A percentile compares a stretch with the other conserved stretches of the same genome.
Evolutionary conservation across 2,329 filamentous ascomycete genomes (phyloP).

Genomic region (Botryosphaeria dothidea): DNA sequence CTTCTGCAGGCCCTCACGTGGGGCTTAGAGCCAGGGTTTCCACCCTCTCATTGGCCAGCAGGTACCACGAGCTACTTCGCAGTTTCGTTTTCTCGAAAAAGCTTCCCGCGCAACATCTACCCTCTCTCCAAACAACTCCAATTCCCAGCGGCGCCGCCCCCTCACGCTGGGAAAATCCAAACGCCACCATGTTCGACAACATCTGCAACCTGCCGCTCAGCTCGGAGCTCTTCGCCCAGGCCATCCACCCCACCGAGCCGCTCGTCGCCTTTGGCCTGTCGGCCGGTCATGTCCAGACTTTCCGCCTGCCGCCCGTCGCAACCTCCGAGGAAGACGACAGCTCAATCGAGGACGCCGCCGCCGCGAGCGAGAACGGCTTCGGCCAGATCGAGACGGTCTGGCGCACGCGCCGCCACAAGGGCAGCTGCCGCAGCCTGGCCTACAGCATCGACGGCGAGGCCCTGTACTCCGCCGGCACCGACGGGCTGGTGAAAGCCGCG

Average conservation of each 20-base stretch:
- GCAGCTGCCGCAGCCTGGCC: constrained; percentile 80
- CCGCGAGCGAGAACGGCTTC: constrained; percentile 60
- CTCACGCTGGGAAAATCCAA: not conserved
- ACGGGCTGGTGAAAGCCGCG: constrained; percentile 64
- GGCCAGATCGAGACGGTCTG: constrained; percentile 80
- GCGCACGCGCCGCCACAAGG: constrained; percentile 88
- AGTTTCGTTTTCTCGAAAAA: not conserved
- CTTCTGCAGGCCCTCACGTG: not conserved
- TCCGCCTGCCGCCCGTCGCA: constrained; percentile 66
- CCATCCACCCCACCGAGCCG: constrained; percentile 80
- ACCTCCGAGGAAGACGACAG: constrained; percentile 49
- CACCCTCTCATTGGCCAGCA: not conserved
- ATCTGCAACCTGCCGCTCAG: constrained; percentile 85
- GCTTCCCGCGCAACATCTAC: not conserved
- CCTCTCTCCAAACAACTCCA: not conserved
- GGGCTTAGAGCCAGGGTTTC: not conserved
- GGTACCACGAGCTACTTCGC: not conserved
- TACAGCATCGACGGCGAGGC: constrained; percentile 78
- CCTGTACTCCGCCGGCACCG: constrained; percentile 62
- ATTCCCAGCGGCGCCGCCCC: not conserved
- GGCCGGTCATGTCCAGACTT: constrained; percentile 82
- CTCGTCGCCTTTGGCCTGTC: constrained; percentile 84
- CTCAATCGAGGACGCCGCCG: constrained; percentile 49
- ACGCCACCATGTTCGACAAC: constrained; percentile 74
- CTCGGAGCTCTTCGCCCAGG: constrained; percentile 85